Evolutionary conservation across 352 stramenopile genomes (phyloP), one percentile per base, ranked within the genome.

Genomic region (Peronosclerospora sorghi): DNA sequence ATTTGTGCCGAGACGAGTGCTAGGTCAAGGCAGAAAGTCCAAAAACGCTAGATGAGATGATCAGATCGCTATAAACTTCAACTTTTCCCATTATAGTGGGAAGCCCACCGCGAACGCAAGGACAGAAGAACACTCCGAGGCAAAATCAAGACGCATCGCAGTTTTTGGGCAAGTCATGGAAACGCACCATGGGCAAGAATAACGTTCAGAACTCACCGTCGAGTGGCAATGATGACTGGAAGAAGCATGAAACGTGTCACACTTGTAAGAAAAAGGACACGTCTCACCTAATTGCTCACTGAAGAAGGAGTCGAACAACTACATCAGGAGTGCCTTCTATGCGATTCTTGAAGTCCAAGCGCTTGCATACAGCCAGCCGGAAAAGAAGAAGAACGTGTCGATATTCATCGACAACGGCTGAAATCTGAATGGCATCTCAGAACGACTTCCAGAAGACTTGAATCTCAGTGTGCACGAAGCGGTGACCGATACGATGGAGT

Each of bases 21-120:
- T 14, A 54, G 44, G 48, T 51, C 41, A 57, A 57, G n/a, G 41
- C 47, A 41, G 28, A 42, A 17, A 56, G 48, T 51, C 36, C 41
- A 10, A 13, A 2, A 12, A 46, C 48, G 4, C 48, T 51, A 0
- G 17, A 43, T 24, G 17, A 56, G 5, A 35, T 35, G 12, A 40
- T 50, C 26, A 27, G 50, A 28, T 34, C 40, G 3, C 30, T 40
- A 1, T 45, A 27, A 4, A 56, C 35, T 28, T 56, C 41, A 9
- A 41, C 46, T 21, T 51, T 46, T 34, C 48, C 3, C 48, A 56
- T 21, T 56, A 41, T 12, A 38, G 24, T 5, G 40, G 36, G 9
- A 49, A 32, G 41, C 24, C 4, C 41, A 26, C 35, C 36, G 27
- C 36, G 27, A 23, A 13, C 28, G 39, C 14, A 26, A 26, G 21